Conservation (phyloP, 331 rosid species). For the Acacia concinna region DNA sequence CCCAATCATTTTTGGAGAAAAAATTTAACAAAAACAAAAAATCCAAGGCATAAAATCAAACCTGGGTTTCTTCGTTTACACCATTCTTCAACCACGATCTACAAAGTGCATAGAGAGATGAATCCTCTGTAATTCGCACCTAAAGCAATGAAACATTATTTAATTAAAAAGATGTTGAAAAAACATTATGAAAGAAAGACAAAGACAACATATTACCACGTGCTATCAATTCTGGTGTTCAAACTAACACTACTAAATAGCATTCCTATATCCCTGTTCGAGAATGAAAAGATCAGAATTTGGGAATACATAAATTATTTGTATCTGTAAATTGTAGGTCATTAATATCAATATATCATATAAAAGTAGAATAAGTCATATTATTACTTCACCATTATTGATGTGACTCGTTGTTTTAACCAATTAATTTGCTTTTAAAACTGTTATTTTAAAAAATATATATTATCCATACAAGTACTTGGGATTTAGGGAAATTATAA, state of each 20-base stretch:
- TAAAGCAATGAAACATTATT: constrained; percentile 32
- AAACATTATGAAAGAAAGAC: background rate
- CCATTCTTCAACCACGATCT: constrained; percentile 80
- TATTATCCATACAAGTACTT: background rate
- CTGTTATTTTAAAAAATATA: no score
- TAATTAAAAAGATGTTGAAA: background rate
- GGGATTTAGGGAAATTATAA: background rate
- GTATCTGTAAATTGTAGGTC: background rate
- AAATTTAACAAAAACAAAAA: no score
- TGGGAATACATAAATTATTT: background rate
- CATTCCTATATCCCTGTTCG: background rate
- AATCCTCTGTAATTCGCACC: constrained; percentile 68
- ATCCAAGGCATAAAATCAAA: constrained; percentile 28
- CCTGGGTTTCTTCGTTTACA: constrained; percentile 59
- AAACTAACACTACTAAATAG: background rate
- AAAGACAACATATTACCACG: constrained; percentile 10
- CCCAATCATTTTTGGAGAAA: background rate
- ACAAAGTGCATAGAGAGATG: constrained; percentile 70
- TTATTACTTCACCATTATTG: background rate
- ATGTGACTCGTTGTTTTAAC: background rate
- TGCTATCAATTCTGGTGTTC: background rate
- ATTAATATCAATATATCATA: background rate
- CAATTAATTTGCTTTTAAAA: background rate
- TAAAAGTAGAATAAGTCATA: background rate
- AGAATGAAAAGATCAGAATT: background rate